Evolutionary conservation across 2,329 filamentous ascomycete genomes (phyloP).

Genomic region (Penicillium sp.): DNA sequence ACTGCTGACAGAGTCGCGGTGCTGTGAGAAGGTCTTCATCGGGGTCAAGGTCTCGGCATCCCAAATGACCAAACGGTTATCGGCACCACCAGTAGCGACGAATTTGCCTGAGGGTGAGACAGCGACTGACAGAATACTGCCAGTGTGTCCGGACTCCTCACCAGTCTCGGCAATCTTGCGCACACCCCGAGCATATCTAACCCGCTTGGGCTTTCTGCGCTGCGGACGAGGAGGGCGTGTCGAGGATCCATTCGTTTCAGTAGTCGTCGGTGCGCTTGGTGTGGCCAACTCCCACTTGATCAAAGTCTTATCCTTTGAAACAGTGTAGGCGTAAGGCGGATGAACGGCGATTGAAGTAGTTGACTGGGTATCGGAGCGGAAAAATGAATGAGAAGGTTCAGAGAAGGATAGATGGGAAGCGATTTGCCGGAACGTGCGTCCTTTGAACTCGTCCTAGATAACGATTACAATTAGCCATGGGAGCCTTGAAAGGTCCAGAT

Average conservation of each 20-base stretch:
- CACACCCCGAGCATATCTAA: constrained; percentile 57
- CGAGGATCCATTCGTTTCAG: constrained; percentile 65
- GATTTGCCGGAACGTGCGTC: constrained; percentile 82
- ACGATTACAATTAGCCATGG: constrained; percentile 24
- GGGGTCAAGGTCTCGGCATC: constrained; percentile 79
- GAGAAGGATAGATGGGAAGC: constrained; percentile 74
- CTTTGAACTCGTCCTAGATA: constrained; percentile 77
- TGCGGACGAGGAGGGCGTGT: constrained; percentile 61
- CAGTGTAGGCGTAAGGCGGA: constrained; percentile 83
- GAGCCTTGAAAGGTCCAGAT: not conserved
- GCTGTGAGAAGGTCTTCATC: constrained; percentile 84
- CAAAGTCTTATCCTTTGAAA: constrained; percentile 81
- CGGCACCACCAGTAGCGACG: constrained; percentile 86
- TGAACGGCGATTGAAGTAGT: constrained; percentile 82
- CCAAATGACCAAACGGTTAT: constrained; percentile 86
- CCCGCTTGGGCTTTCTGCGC: constrained; percentile 52
- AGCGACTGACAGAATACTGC: constrained; percentile 80
- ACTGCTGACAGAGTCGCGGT: constrained; percentile 84
- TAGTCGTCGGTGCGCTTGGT: constrained; percentile 34
- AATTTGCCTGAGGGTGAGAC: constrained; percentile 89
- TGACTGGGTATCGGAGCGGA: constrained; percentile 77
- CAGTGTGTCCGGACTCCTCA: constrained; percentile 74
- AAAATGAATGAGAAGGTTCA: constrained; percentile 71
- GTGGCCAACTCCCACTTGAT: constrained; percentile 86
- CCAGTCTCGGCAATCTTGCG: constrained; percentile 47